These are phyloP conservation scores for Vaccinium darrowii DNA, from an alignment of 148 eudicot species.

Conservation along the genomic window DNA sequence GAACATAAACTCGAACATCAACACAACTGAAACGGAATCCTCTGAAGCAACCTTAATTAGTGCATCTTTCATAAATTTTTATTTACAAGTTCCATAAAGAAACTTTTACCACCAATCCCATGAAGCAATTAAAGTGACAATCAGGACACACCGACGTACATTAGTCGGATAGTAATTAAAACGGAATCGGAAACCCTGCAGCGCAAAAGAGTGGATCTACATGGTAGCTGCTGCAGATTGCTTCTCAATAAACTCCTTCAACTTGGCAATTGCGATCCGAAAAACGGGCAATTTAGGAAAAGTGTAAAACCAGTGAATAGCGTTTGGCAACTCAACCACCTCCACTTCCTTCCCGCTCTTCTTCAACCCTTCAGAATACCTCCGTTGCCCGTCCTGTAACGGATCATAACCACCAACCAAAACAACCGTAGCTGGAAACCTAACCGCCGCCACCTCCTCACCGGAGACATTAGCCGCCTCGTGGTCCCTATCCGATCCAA, in stretches of 20 bases:
- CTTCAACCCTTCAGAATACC: conserved; percentile 29
- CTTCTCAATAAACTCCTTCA: conserved; percentile 30
- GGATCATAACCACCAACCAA: conserved; percentile 38
- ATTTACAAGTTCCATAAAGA: too few species aligned
- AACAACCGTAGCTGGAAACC: conserved; percentile 33
- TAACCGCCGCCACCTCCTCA: neutral
- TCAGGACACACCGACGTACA: too few species aligned
- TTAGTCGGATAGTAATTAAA: too few species aligned
- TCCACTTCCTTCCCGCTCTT: conserved; percentile 33
- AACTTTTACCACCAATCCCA: too few species aligned
- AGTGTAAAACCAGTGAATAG: conserved; percentile 30
- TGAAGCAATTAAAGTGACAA: too few species aligned
- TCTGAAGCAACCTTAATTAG: too few species aligned
- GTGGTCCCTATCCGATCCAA: conserved; percentile 39
- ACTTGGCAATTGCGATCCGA: conserved; percentile 11
- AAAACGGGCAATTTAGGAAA: conserved; percentile 23
- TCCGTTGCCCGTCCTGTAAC: conserved; percentile 39
- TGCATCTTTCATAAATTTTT: too few species aligned
- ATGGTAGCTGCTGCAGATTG: conserved; percentile 2
- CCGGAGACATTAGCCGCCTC: conserved; percentile 29
- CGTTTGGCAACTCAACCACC: conserved; percentile 37
- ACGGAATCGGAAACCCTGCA: too few species aligned
- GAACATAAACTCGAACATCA: too few species aligned
- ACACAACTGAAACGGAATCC: too few species aligned
- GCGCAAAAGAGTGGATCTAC: neutral